Evolutionary conservation across 1,284 basidiomycete genomes (phyloP), one percentile per base, ranked within the genome.

Genomic region (Exobasidium rhododendri): DNA sequence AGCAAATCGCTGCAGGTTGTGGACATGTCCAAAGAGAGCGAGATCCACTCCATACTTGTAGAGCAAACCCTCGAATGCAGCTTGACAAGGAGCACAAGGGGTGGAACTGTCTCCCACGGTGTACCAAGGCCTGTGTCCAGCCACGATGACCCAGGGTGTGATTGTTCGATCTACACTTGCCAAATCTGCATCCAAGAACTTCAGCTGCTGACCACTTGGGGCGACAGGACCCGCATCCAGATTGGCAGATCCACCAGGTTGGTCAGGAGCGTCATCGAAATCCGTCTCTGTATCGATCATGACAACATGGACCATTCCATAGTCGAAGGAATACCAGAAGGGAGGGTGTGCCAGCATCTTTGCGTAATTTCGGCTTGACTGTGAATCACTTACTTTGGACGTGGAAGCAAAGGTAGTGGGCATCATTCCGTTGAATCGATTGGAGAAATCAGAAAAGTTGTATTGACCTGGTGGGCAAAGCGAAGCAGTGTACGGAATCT

Each of bases 91-190:
- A 7, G 53, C 66, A 70, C 71, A 80, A 52, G 63, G 54, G 49
- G 63, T 61, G 54, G 58, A 53, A 71, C 57, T 56, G 13, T 22
- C 54, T 10, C 57, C 57, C 7, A 44, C 51, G 30, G 49, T 50
- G 20, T 58, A 58, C 57, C 57, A 58, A n/a, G 57, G 57, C 3
- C 57, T 56, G 61, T 81, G 81, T 20, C 75, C 79, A 35, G 74
- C 66, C 20, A 71, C 80, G 43, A 81, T 57, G 29, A 81, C 73
- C 80, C 80, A 81, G 6, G 81, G 81, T 1, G 81, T 81, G 59
- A 80, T 70, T 17, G 20, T 66, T 31, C 81, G 70, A 67, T 81
- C 75, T 17, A 81, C 79, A 2, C 65, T 65, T 10, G 76, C 78
- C 11, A 81, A 71, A 56, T 81, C 80, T 10, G 73, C 68, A 45